Conservation (phyloP, 441 rosid genomes). For the Pelargonium exstipulatum region DNA sequence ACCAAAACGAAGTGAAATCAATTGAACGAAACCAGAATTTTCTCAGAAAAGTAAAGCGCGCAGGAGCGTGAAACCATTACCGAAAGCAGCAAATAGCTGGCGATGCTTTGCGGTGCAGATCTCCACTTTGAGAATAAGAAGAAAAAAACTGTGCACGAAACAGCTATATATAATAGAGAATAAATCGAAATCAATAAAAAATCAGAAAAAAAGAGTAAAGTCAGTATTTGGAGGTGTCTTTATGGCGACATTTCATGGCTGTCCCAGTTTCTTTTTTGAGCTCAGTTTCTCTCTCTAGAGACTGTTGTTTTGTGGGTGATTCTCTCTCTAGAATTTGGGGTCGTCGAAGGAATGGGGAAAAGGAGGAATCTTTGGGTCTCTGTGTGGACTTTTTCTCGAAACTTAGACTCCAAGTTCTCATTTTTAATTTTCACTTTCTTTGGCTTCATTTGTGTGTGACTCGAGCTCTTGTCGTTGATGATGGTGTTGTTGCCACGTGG, state of each 20-base stretch:
- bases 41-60: not conserved
- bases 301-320: not conserved
- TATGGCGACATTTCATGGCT: slow-evolving; percentile 8
- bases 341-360: not conserved
- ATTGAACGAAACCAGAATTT: not conserved
- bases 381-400: not conserved
- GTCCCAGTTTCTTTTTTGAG: not conserved
- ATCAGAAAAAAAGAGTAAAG: not conserved
- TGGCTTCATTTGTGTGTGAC: not conserved
- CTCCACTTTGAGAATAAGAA: not conserved
- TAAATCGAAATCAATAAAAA: not conserved
- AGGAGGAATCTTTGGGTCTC: not conserved
- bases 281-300: not conserved
- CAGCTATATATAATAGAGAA: not conserved
- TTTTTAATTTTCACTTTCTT: not conserved
- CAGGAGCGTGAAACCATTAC: slow-evolving; percentile 1
- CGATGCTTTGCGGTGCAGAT: not conserved
- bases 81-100: not conserved
- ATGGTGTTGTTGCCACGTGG: not conserved
- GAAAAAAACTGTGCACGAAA: not conserved
- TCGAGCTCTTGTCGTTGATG: slow-evolving; percentile 7
- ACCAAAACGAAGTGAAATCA: not conserved
- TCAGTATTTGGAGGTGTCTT: slow-evolving; percentile 10
- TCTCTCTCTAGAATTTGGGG: not conserved
- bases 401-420: too few relatives aligned